Percentiles rank a stretch among this genome's conserved stretches.
Conservation (phyloP, 176 grass and related monocot genomes). For the Aegilops speltoides region DNA sequence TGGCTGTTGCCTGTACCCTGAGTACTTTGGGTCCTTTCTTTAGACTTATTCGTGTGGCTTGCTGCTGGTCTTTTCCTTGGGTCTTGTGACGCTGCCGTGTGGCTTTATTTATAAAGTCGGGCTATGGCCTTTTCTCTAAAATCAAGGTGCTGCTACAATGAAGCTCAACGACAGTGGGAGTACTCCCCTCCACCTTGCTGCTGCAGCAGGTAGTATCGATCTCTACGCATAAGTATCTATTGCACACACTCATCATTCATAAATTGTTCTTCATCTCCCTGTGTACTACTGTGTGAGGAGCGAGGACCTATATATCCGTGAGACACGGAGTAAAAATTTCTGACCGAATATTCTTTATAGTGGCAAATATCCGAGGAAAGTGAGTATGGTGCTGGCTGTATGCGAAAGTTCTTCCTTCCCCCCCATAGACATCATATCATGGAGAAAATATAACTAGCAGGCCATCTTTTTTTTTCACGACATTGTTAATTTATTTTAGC, state of each 20-base stretch:
- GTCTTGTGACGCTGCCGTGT: too few species aligned
- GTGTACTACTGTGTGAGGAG: not conserved
- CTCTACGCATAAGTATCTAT: not conserved
- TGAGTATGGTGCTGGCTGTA: not conserved
- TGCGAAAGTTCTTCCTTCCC: not conserved
- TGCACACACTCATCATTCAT: not conserved
- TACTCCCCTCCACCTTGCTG: constrained; percentile 24
- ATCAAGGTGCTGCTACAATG: constrained; percentile 28
- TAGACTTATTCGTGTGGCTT: too few species aligned
- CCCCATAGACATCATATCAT: not conserved
- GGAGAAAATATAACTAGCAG: not conserved
- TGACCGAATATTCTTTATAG: not conserved
- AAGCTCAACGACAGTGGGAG: not conserved
- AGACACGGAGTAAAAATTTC: not conserved
- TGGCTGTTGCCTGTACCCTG: too few species aligned
- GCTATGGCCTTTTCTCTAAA: too few species aligned
- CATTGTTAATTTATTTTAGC: not conserved
- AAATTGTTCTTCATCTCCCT: not conserved
- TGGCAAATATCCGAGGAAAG: not conserved
- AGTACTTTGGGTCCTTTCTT: too few species aligned
- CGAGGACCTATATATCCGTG: not conserved
- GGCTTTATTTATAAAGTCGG: too few species aligned
- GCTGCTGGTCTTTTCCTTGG: too few species aligned
- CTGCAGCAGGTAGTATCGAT: not conserved
- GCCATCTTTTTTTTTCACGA: not conserved